A percentile compares a stretch with the other conserved stretches of the same genome.
These are phyloP conservation scores for Dentipellis sp. DNA, from an alignment of 768 basidiomycete genomes.

Conservation along the genomic window DNA sequence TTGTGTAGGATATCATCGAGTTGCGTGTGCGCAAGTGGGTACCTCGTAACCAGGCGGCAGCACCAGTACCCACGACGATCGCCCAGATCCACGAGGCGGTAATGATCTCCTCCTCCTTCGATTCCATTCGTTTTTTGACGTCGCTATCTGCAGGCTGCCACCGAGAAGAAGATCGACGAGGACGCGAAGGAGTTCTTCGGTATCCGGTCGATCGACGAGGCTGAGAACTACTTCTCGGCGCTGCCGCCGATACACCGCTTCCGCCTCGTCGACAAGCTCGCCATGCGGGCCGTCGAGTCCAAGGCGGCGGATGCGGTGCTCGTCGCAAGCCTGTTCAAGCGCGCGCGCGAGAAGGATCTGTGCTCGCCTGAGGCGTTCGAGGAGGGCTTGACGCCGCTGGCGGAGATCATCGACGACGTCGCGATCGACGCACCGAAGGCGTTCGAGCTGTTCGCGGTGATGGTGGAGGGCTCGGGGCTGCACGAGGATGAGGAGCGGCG, in stretches of 20 bases:
- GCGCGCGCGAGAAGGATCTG: slow-evolving; percentile 49
- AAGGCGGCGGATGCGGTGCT: slow-evolving; percentile 77
- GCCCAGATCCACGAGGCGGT: neutral
- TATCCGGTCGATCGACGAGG: slow-evolving; percentile 78
- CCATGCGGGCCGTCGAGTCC: slow-evolving; percentile 64
- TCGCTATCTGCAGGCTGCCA: too few relatives aligned
- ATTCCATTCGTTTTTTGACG: too few relatives aligned
- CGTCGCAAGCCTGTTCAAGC: slow-evolving; percentile 65
- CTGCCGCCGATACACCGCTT: slow-evolving; percentile 58
- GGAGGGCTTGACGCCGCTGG: slow-evolving; percentile 58
- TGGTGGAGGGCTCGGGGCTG: slow-evolving; percentile 66
- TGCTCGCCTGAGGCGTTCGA: slow-evolving; percentile 57
- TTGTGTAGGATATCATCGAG: neutral
- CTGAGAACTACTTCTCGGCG: slow-evolving; percentile 74
- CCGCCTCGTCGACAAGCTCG: slow-evolving; percentile 66
- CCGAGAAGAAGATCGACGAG: slow-evolving; percentile 67
- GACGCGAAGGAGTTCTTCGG: slow-evolving; percentile 83
- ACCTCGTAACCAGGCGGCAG: neutral
- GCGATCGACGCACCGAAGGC: slow-evolving; percentile 88
- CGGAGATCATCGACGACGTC: slow-evolving; percentile 80
- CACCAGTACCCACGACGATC: neutral
- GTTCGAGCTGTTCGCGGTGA: slow-evolving; percentile 60
- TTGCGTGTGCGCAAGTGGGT: neutral
- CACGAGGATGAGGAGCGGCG: slow-evolving; percentile 46
- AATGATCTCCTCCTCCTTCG: too few relatives aligned